Percentiles rank a stretch among this genome's conserved stretches.
phyloP scores from a whole-genome alignment of 2,329 filamentous ascomycete species.

The Diaporthe ilicicola region DNA sequence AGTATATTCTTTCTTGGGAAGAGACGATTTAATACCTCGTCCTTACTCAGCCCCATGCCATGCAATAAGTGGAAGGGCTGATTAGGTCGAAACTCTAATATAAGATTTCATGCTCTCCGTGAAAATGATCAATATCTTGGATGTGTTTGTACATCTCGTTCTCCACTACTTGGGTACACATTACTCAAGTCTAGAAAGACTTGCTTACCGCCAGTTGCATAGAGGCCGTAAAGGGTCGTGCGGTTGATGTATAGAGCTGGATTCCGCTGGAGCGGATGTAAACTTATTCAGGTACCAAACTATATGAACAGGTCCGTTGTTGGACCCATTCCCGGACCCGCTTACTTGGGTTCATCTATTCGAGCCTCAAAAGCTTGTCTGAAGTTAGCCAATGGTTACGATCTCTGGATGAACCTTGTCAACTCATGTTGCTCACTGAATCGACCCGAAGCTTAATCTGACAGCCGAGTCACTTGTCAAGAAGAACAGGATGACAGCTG shows the following conservation, averaged over 20 bases:
- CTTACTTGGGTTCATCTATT: background rate
- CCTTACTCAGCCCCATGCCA: background rate
- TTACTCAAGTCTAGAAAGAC: background rate
- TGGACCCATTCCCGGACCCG: background rate
- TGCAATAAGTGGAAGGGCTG: background rate
- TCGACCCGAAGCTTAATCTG: background rate
- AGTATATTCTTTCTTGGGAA: background rate
- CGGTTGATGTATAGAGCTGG: background rate
- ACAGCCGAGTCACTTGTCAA: background rate
- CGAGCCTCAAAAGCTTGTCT: conserved; percentile 18
- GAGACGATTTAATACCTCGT: background rate
- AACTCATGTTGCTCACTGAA: background rate
- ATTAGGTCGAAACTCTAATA: background rate
- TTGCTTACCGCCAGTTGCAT: background rate
- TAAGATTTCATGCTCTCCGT: background rate
- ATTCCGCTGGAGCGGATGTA: background rate
- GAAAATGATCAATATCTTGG: background rate
- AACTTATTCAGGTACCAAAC: conserved; percentile 8
- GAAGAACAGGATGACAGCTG: background rate
- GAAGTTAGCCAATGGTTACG: background rate
- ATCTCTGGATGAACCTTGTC: conserved; percentile 9
- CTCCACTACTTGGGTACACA: background rate
- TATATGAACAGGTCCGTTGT: background rate
- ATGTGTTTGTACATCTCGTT: background rate
- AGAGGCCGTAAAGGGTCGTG: background rate